Base-by-base conservation (phyloP, 2,329 filamentous ascomycete genomes). In the Neospermospora avenae region DNA sequence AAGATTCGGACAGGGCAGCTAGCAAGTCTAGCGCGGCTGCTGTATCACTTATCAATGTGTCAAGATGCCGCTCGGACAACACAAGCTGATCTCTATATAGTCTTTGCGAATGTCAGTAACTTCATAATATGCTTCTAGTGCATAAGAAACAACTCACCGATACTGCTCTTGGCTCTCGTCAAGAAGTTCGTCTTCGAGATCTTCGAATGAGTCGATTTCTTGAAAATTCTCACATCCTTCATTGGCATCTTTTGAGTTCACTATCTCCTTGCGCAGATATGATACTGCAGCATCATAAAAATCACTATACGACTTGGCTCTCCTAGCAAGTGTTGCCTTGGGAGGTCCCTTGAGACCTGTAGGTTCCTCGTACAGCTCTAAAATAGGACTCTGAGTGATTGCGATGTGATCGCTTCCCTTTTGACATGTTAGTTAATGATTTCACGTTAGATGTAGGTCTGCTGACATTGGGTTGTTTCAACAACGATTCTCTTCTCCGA, bases 101-200 rank as follows among this genome's bases (percentile, higher is more conserved):
- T 68, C 87, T 90, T 46, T 18, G 1, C 48, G 2, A 31, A 24
- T 57, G 22, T 57, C 54, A 64, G 55, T 59, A 65, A 61, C 34
- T 6, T 10, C 28, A 31, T 31, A 31, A 31, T 6, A 13, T 20
- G 37, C 22, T 22, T 10, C n/a, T 13, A 2, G 44, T 14, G 28
- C 28, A n/a, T 16, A 51, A 18, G 34, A 8, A 14, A 1, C n/a
- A 39, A 73, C 86, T 67, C 82, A 93, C 86, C 88, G 79, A 74
- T 96, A 96, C 72, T 93, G 86, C 67, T 90, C 86, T 73, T 96
- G 91, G 72, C 90, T 95, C 56, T 91, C 86, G 69, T 93, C 84
- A 31, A 96, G 78, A 70, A 98, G 76, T 66, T 86, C 84, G 49
- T 85, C 81, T 67, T 89, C 85, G 55, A 88, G 73, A 22, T 75